Percentiles rank a stretch among this genome's conserved stretches.
Evolutionary conservation across 768 basidiomycete genomes (phyloP).

Genomic region (Grammothele lineata): DNA sequence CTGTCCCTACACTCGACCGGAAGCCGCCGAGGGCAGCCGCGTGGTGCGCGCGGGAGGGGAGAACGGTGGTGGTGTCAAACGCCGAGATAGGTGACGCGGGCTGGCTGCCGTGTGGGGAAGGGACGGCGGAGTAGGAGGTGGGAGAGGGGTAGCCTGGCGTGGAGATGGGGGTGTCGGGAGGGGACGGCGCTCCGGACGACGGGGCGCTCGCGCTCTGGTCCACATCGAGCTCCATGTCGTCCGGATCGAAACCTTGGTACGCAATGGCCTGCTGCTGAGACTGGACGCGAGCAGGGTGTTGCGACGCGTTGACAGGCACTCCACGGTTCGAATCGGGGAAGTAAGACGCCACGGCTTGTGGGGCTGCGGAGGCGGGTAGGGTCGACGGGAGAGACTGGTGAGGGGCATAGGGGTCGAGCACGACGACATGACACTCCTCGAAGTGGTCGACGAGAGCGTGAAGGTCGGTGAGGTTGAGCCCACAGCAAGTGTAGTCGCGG

Average conservation of each 20-base stretch:
- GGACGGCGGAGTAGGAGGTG: conserved; percentile 21
- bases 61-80: conserved; percentile 51
- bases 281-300: conserved; percentile 15
- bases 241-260: conserved; percentile 56
- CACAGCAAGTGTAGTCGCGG: conserved; percentile 89
- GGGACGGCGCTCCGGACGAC: conserved; percentile 33
- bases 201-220: conserved; percentile 38
- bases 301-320: conserved; percentile 1
- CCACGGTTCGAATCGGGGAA: conserved; percentile 17
- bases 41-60: conserved; percentile 38
- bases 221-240: conserved; percentile 78
- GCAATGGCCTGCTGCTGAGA: conserved; percentile 15
- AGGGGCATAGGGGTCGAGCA: conserved; percentile 44
- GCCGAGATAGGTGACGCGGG: conserved; percentile 40
- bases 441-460: conserved; percentile 90
- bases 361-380: conserved; percentile 3
- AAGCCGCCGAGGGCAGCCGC: conserved; percentile 34
- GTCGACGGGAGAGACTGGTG: conserved; percentile 13
- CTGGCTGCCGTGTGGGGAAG: conserved; percentile 27
- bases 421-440: conserved; percentile 84
- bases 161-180: conserved; percentile 42
- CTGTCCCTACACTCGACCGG: conserved; percentile 26
- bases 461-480: conserved; percentile 67
- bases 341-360: conserved; percentile 16
- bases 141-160: conserved; percentile 32